Conservation (phyloP, 2,329 filamentous ascomycete species). For the Periglandula ipomoeae region DNA sequence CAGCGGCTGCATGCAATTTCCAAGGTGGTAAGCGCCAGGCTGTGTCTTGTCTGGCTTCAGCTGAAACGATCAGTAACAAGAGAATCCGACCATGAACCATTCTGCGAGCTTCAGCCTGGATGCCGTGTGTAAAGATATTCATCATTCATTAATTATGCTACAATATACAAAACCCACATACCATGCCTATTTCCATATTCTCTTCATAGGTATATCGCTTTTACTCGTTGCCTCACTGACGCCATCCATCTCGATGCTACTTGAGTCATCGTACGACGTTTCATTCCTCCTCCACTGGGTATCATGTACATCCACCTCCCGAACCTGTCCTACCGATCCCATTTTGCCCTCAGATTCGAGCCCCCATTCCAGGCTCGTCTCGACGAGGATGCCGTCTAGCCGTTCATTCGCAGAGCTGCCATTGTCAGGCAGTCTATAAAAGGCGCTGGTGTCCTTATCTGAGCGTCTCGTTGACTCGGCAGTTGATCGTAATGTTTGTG, state of each 20-base stretch:
- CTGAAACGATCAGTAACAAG: too few relatives aligned
- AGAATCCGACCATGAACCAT: too few relatives aligned
- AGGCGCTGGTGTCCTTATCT: slow-evolving; percentile 15
- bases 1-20: too few relatives aligned
- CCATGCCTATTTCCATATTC: background rate
- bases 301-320: background rate
- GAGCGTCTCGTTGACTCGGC: slow-evolving; percentile 13
- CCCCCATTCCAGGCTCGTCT: slow-evolving; percentile 4
- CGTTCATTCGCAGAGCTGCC: background rate
- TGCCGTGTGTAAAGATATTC: too few relatives aligned
- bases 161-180: background rate
- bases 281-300: background rate
- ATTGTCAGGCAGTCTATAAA: slow-evolving; percentile 25
- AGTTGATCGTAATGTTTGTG: slow-evolving; percentile 2
- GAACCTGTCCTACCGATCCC: background rate
- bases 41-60: too few relatives aligned
- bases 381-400: background rate
- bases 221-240: background rate
- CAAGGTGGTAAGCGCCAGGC: too few relatives aligned
- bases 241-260: background rate
- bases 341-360: background rate
- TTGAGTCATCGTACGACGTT: background rate
- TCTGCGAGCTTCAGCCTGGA: too few relatives aligned
- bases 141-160: background rate
- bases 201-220: background rate